phyloP scores from a whole-genome alignment of 306 rosid genomes.

The Vigna radiata region DNA sequence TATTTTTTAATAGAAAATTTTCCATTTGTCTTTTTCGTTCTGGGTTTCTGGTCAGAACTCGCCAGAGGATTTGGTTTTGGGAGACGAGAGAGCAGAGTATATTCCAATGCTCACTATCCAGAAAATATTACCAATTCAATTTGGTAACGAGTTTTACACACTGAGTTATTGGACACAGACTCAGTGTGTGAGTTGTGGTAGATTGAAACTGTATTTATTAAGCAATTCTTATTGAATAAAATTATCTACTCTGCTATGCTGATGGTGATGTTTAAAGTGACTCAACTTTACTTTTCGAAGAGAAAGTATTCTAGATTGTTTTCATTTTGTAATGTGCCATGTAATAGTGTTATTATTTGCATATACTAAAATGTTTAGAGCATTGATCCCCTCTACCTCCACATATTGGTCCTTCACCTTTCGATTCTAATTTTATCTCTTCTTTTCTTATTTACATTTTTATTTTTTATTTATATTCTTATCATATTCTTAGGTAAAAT shows the following conservation, averaged over 20 bases:
- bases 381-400: too few relatives aligned
- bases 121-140: background rate
- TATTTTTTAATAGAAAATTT: background rate
- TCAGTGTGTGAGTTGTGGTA: background rate
- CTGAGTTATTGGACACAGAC: background rate
- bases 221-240: background rate
- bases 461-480: too few relatives aligned
- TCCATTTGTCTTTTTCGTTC: constrained; percentile 36
- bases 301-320: background rate
- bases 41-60: constrained; percentile 10
- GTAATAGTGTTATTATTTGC: too few relatives aligned
- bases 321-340: too few relatives aligned
- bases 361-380: too few relatives aligned
- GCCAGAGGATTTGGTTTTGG: constrained; percentile 3
- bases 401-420: too few relatives aligned
- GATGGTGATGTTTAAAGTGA: too few relatives aligned
- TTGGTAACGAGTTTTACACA: background rate
- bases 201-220: background rate
- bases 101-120: background rate
- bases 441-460: too few relatives aligned
- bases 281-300: background rate
- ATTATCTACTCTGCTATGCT: background rate
- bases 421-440: too few relatives aligned
- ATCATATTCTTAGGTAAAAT: too few relatives aligned
- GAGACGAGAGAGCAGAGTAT: background rate